A percentile compares a stretch with the other conserved stretches of the same genome.
These are phyloP conservation scores for Pseudopyrenochaeta lycopersici DNA, from an alignment of 2,329 filamentous ascomycete genomes.

Conservation along the genomic window DNA sequence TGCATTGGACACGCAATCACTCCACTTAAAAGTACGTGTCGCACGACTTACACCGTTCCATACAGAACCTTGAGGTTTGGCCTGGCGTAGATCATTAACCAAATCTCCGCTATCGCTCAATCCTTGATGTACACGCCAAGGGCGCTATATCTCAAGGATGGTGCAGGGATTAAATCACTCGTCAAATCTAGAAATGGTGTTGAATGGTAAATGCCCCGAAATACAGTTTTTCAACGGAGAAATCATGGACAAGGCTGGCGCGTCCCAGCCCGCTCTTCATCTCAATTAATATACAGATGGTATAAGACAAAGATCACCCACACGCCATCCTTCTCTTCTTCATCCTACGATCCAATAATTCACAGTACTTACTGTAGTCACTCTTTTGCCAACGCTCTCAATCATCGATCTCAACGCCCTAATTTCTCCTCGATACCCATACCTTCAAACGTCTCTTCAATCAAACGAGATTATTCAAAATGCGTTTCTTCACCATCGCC, in stretches of 20 bases:
- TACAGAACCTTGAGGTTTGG: background rate
- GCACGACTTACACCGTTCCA: background rate
- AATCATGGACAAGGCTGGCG: constrained; percentile 16
- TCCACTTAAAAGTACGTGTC: background rate
- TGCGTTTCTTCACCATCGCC: constrained; percentile 44
- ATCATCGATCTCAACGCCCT: constrained; percentile 18
- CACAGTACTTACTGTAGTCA: constrained; percentile 42
- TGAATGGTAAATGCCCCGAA: constrained; percentile 1
- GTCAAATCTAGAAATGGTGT: background rate
- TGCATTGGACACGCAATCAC: background rate
- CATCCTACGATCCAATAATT: constrained; percentile 24
- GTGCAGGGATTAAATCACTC: background rate
- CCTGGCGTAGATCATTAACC: constrained; percentile 10
- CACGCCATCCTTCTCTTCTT: constrained; percentile 2
- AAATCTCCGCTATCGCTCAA: constrained; percentile 26
- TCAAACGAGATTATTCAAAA: constrained; percentile 23
- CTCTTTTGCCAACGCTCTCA: constrained; percentile 32
- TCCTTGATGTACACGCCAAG: constrained; percentile 6
- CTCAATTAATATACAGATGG: constrained; percentile 18
- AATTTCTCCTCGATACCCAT: constrained; percentile 15
- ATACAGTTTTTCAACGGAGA: constrained; percentile 7
- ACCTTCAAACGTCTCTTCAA: constrained; percentile 9
- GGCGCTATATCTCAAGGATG: background rate
- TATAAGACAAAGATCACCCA: constrained; percentile 25
- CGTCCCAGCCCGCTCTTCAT: constrained; percentile 13